These are phyloP conservation scores for Urtica urens DNA, from an alignment of 306 rosid species.

Conservation along the genomic window DNA sequence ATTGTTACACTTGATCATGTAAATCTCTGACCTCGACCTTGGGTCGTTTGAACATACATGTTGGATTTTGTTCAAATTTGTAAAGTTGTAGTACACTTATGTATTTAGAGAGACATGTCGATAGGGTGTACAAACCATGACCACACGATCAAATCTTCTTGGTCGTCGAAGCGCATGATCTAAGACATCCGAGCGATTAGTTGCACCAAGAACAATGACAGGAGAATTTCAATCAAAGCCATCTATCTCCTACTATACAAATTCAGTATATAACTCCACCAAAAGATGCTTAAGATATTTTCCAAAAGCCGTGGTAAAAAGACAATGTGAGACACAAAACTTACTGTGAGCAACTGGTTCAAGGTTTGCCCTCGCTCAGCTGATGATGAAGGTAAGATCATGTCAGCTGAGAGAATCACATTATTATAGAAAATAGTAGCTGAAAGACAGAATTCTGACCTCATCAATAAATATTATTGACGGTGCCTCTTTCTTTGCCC, in stretches of 20 bases:
- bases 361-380: conserved; percentile 96
- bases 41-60: too few species aligned
- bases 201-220: conserved; percentile 92
- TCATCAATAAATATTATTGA: conserved; percentile 91
- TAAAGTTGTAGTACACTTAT: conserved; percentile 4
- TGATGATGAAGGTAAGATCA: conserved; percentile 14
- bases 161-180: conserved; percentile 98
- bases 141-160: conserved; percentile 97
- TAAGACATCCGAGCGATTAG: conserved; percentile 84
- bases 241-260: conserved; percentile 81
- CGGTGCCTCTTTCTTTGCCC: conserved; percentile 95
- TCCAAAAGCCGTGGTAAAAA: too few species aligned
- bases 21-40: too few species aligned
- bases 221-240: conserved; percentile 97
- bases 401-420: too few species aligned
- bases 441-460: conserved; percentile 35
- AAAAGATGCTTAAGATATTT: conserved; percentile 8
- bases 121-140: conserved; percentile 53
- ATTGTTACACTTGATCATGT: too few species aligned
- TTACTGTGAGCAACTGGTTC: conserved; percentile 95
- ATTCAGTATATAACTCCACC: neutral
- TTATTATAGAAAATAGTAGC: conserved; percentile 6
- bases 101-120: conserved; percentile 12
- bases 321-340: too few species aligned
- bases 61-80: too few species aligned